phyloP scores from a whole-genome alignment of 202 grass and related monocot genomes.

The Hordeum pubiflorum region DNA sequence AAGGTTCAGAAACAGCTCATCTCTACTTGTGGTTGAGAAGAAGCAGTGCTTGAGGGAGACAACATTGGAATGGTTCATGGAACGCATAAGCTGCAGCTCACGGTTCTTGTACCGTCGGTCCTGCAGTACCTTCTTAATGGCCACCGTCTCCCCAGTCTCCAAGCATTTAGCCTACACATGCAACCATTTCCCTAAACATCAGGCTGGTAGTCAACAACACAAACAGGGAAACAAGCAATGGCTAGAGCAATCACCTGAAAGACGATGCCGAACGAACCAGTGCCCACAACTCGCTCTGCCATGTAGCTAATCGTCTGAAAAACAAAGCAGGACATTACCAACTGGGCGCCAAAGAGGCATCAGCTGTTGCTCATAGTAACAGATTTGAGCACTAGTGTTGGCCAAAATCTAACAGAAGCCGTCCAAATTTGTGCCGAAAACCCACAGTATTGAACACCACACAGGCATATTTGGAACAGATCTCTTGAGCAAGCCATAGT shows the following conservation, averaged over 20 bases:
- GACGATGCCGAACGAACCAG: constrained; percentile 65
- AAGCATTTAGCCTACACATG: constrained; percentile 63
- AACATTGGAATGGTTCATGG: constrained; percentile 71
- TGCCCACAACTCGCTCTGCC: constrained; percentile 74
- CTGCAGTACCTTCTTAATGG: constrained; percentile 76
- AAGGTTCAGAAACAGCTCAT: constrained; percentile 75
- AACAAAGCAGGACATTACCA: background rate
- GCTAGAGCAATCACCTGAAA: constrained; percentile 53
- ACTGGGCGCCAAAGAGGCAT: background rate
- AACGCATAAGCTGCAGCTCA: constrained; percentile 80
- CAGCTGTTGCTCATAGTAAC: too few species aligned
- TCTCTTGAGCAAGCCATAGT: too few species aligned
- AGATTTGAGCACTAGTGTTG: too few species aligned
- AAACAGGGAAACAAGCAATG: background rate
- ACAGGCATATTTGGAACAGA: too few species aligned
- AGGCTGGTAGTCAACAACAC: background rate
- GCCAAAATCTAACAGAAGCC: too few species aligned
- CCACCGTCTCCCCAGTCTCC: constrained; percentile 61
- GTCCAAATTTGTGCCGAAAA: too few species aligned
- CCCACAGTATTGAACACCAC: too few species aligned
- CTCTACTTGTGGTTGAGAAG: constrained; percentile 59
- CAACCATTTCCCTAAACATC: background rate
- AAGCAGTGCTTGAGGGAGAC: constrained; percentile 84
- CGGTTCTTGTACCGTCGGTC: constrained; percentile 81
- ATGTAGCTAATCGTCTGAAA: constrained; percentile 84